phyloP scores from a whole-genome alignment of 768 basidiomycete species.

The Dictyophora rubrovolvata region DNA sequence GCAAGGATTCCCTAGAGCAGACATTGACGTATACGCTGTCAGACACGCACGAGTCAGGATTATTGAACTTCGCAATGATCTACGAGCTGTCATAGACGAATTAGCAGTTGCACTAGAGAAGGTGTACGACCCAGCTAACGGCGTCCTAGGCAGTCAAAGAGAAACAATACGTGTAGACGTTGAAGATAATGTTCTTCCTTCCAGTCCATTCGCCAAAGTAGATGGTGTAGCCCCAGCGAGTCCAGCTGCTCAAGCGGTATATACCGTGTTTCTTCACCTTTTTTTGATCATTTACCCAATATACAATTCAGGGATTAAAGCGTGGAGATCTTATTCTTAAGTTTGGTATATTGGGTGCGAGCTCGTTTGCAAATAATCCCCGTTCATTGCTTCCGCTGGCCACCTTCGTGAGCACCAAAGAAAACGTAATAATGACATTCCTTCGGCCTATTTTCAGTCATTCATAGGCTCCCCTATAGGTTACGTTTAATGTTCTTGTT shows the following conservation, averaged over 20 bases:
- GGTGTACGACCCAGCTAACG: slow-evolving; percentile 45
- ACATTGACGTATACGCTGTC: slow-evolving; percentile 58
- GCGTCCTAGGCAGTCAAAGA: background rate
- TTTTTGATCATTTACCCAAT: background rate
- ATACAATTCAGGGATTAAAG: slow-evolving; percentile 44
- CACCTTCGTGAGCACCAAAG: slow-evolving; percentile 60
- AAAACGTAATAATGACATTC: slow-evolving; percentile 46
- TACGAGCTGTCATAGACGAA: slow-evolving; percentile 49
- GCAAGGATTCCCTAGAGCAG: slow-evolving; percentile 80
- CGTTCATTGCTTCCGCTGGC: slow-evolving; percentile 56
- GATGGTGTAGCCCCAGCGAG: slow-evolving; percentile 71
- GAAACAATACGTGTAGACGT: background rate
- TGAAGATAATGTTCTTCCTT: background rate
- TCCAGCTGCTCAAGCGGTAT: slow-evolving; percentile 76
- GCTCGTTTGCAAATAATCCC: slow-evolving; percentile 36
- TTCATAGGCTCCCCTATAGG: slow-evolving; percentile 31
- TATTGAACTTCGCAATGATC: slow-evolving; percentile 76
- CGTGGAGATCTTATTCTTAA: slow-evolving; percentile 62
- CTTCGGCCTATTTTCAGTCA: slow-evolving; percentile 1
- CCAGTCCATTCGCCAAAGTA: slow-evolving; percentile 65
- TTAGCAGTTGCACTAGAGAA: slow-evolving; percentile 60
- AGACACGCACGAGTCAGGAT: slow-evolving; percentile 65
- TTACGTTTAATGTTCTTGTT: slow-evolving; percentile 47
- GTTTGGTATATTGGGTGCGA: slow-evolving; percentile 54
- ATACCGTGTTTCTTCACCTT: slow-evolving; percentile 17